phyloP scores from a whole-genome alignment of 306 rosid species.

The Trifolium subterraneum region DNA sequence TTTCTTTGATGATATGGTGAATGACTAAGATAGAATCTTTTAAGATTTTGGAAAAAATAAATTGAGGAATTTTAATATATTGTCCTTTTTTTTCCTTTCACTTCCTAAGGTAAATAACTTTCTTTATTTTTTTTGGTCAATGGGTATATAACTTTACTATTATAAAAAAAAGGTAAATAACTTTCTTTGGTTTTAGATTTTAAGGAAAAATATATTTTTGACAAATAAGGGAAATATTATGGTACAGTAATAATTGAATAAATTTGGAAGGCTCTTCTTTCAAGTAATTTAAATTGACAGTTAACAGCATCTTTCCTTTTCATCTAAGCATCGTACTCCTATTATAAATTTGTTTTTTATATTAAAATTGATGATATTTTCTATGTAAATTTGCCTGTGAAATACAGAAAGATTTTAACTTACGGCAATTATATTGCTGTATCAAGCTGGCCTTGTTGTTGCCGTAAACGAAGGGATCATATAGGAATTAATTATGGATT shows the following conservation, averaged over 20 bases:
- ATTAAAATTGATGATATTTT: not conserved
- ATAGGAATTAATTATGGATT: constrained; percentile 14
- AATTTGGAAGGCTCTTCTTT: too few relatives aligned
- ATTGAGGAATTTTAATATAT: not conserved
- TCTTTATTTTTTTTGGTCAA: too few relatives aligned
- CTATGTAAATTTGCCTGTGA: constrained; percentile 6
- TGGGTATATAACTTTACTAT: too few relatives aligned
- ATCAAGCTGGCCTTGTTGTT: constrained; percentile 36
- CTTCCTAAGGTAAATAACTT: not conserved
- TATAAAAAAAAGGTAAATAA: too few relatives aligned
- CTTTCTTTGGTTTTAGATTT: not conserved
- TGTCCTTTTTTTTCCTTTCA: too few relatives aligned
- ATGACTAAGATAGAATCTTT: constrained; percentile 11
- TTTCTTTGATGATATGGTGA: constrained; percentile 4
- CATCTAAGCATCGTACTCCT: not conserved
- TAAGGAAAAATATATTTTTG: not conserved
- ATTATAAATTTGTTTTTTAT: not conserved
- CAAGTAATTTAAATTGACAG: constrained; percentile 13
- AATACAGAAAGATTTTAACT: constrained; percentile 2
- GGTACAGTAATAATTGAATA: not conserved
- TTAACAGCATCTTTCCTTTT: constrained; percentile 22
- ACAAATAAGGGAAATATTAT: not conserved
- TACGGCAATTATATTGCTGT: not conserved
- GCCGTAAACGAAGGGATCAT: constrained; percentile 8
- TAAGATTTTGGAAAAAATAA: constrained; percentile 11